Evolutionary conservation across 768 basidiomycete genomes (phyloP).

Genomic region (Termitomyces sp.): DNA sequence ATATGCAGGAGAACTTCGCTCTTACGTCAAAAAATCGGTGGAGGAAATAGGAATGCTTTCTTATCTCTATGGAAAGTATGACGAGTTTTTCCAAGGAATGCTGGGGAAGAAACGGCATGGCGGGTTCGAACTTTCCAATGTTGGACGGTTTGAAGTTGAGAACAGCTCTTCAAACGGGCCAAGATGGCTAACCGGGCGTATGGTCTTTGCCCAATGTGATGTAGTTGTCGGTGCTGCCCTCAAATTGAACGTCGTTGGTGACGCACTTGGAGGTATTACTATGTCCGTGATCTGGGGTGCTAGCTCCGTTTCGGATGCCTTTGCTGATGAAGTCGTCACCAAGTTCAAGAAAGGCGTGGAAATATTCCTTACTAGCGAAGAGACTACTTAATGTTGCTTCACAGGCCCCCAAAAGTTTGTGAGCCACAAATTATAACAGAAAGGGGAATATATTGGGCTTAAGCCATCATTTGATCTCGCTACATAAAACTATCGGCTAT

Average conservation of each 20-base stretch:
- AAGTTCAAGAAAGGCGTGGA: constrained; percentile 14
- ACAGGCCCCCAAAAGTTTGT: too few relatives aligned
- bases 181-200: constrained; percentile 18
- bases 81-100: constrained; percentile 21
- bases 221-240: constrained; percentile 23
- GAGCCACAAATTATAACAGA: too few relatives aligned
- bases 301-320: constrained; percentile 14
- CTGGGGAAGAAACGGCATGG: constrained; percentile 28
- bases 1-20: constrained; percentile 23
- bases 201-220: constrained; percentile 27
- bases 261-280: constrained; percentile 20
- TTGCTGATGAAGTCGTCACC: constrained; percentile 21
- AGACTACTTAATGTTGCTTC: neutral
- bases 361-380: constrained; percentile 2
- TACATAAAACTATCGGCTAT: neutral
- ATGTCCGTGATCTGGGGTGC: constrained; percentile 25
- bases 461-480: neutral
- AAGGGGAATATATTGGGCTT: too few relatives aligned
- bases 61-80: constrained; percentile 28
- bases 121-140: constrained; percentile 35
- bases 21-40: constrained; percentile 14
- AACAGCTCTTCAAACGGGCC: neutral
- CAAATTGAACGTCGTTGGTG: constrained; percentile 24
- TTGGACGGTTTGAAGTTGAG: constrained; percentile 23
- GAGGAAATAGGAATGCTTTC: constrained; percentile 28